Evolutionary conservation across 768 basidiomycete genomes (phyloP).

Genomic region (Trametes coccinea): DNA sequence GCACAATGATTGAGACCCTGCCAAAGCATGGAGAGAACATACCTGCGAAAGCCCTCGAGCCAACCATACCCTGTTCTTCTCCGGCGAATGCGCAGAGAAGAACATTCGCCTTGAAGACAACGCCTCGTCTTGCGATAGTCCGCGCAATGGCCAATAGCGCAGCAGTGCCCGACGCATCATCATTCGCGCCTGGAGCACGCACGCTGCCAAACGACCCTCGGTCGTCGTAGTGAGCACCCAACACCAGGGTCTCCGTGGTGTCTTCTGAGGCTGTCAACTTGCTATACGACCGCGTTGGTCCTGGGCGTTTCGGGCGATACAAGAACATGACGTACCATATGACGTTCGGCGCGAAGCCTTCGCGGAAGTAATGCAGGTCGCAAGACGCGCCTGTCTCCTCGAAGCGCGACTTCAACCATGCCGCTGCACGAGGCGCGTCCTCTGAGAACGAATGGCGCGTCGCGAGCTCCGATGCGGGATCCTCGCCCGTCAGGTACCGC

Average conservation of each 20-base stretch:
- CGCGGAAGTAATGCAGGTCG: constrained; percentile 60
- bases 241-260: constrained; percentile 63
- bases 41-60: constrained; percentile 73
- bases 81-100: constrained; percentile 85
- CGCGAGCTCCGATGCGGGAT: constrained; percentile 64
- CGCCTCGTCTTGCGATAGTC: constrained; percentile 61
- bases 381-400: constrained; percentile 79
- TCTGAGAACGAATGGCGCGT: constrained; percentile 79
- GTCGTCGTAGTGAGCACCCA: constrained; percentile 89
- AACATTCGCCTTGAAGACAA: constrained; percentile 74
- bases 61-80: constrained; percentile 88
- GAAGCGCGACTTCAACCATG: constrained; percentile 72
- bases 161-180: constrained; percentile 63
- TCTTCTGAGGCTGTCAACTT: constrained; percentile 53
- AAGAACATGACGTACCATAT: constrained; percentile 55
- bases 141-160: constrained; percentile 78
- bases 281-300: constrained; percentile 35
- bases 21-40: not conserved
- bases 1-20: not conserved
- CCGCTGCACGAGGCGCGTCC: constrained; percentile 64
- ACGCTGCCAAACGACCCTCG: constrained; percentile 83
- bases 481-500: constrained; percentile 84
- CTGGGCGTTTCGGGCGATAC: not conserved
- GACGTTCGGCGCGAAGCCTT: constrained; percentile 83
- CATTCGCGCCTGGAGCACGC: constrained; percentile 65